Evolutionary conservation across 208 protist species (phyloP).

Genomic region (Naegleria lovaniensis): DNA sequence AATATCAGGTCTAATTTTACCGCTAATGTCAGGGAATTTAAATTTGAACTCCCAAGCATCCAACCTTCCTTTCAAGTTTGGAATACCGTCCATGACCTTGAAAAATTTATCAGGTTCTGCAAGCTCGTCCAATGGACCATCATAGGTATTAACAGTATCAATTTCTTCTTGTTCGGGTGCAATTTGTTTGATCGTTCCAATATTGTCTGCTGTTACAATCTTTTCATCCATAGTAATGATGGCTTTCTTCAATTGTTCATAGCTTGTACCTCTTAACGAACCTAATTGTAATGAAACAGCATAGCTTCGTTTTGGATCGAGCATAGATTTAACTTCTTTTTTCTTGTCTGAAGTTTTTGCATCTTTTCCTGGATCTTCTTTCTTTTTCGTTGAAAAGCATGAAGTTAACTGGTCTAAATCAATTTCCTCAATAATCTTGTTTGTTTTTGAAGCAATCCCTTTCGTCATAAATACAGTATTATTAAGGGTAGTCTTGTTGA

Average conservation of each 20-base stretch:
- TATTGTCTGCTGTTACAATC: background rate
- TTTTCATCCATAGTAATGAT: background rate
- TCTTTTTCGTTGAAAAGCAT: background rate
- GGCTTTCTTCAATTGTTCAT: background rate
- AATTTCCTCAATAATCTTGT: background rate
- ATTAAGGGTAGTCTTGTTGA: background rate
- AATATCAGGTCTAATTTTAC: conserved; percentile 35
- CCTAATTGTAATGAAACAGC: background rate
- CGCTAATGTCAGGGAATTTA: conserved; percentile 29
- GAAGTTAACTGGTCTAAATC: background rate
- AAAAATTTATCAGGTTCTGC: conserved; percentile 40
- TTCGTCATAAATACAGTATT: background rate
- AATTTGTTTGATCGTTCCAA: conserved; percentile 10
- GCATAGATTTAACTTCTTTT: background rate
- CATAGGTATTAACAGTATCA: background rate
- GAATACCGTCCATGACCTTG: conserved; percentile 36
- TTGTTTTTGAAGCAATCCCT: background rate
- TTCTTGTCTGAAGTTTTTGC: background rate
- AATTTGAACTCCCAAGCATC: conserved; percentile 37
- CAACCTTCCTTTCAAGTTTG: conserved; percentile 18
- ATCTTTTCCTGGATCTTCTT: background rate
- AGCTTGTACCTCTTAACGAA: background rate
- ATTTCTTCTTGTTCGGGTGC: background rate
- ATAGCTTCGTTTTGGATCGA: background rate
- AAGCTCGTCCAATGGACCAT: conserved; percentile 11